Base-by-base conservation (phyloP, 371 early-diverging fungal species). In the Enterospora canceri region DNA sequence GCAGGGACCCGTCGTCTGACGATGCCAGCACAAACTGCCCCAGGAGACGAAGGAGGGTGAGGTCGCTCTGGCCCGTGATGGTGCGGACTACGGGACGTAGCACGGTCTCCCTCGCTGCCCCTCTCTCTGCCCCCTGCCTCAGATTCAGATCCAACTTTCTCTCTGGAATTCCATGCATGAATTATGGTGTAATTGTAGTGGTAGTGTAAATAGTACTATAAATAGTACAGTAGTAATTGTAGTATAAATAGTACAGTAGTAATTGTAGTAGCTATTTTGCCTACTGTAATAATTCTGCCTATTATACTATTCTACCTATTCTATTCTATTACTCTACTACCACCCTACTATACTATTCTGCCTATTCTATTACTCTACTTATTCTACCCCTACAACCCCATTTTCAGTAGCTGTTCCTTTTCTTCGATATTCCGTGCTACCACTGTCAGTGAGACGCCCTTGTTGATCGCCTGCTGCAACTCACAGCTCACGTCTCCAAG, bases 401-500 rank as follows among this genome's bases (percentile, higher is more conserved):
- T 28, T 28, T 62, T 34, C 26, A 75, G 28, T 19, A 78, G 55
- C 33, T 56, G 74, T 29, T 80, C 76, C 49, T 76, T 78, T 12
- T 80, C 81, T 62, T 78, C 81, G 24, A 73, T 32, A 24, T 58
- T 64, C 21, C 70, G 65, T 51, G 72, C 68, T 23, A 72, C 58
- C 21, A 80, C 64, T 68, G 68, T 68, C 29, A 66, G 61, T 29
- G 55, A 31, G 16, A 65, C 67, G 23, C 81, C 79, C 8, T 58
- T 64, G 21, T 66, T 73, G 63, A 80, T 65, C 4, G 77, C 77
- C 33, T 68, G 68, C 19, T 72, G 63, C 49, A 76, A 29, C 58
- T 80, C 81, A 68, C 81, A 80, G 12, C 74, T 71, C 4, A 67
- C 60, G 32, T 74, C 64, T 26, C 60, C 67, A 0, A 80, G 59